These are phyloP conservation scores for Brasenia schreberi DNA, from an alignment of 164 flowering plant genomes.

Conservation along the genomic window DNA sequence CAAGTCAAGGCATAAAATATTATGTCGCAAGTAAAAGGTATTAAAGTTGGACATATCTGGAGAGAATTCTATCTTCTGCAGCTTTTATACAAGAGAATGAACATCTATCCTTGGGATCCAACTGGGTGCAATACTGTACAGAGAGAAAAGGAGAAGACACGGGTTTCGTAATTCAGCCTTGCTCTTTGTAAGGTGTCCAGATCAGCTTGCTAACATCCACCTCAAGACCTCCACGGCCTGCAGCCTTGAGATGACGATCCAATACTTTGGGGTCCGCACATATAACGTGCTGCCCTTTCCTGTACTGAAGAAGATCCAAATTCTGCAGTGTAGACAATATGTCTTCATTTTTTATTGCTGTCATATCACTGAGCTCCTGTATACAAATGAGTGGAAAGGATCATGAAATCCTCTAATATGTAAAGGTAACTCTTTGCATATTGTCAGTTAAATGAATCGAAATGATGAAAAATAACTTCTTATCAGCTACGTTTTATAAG, in stretches of 20 bases:
- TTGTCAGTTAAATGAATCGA: no score
- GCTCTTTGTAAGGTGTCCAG: conserved; percentile 97
- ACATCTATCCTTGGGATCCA: no score
- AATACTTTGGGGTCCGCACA: conserved; percentile 95
- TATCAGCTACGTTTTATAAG: no score
- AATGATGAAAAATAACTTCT: no score
- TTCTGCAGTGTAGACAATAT: conserved; percentile 75
- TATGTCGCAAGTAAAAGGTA: no score
- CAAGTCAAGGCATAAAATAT: no score
- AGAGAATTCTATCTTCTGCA: no score
- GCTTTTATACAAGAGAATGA: background rate
- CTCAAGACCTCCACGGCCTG: conserved; percentile 94
- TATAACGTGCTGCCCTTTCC: conserved; percentile 95
- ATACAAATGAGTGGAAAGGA: background rate
- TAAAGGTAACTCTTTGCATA: no score
- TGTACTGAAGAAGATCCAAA: conserved; percentile 85
- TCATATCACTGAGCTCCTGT: conserved; percentile 99
- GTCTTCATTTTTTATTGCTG: conserved; percentile 87
- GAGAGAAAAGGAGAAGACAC: no score
- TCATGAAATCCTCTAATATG: no score
- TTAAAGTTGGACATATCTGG: no score
- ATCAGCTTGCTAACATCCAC: conserved; percentile 93
- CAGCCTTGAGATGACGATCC: conserved; percentile 95
- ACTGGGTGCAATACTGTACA: no score
- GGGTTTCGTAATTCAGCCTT: conserved; percentile 26